phyloP scores from a whole-genome alignment of 768 basidiomycete genomes.

The Clitopilus passeckerianus region DNA sequence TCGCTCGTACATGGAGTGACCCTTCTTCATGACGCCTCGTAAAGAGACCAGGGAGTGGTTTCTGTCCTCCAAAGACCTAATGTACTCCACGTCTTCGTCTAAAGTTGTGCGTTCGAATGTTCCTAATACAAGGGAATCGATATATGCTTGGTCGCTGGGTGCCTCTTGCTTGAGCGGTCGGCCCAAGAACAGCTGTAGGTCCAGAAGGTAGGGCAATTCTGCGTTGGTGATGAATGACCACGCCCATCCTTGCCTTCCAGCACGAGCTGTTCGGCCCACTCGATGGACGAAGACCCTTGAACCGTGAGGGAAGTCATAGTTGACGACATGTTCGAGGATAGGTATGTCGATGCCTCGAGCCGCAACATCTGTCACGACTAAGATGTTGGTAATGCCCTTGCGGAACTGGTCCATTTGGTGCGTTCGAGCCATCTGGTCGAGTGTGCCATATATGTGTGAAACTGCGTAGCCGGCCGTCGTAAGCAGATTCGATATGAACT shows the following conservation, averaged over 20 bases:
- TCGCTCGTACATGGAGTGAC: conserved; percentile 91
- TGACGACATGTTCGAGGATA: conserved; percentile 92
- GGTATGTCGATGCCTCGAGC: conserved; percentile 99
- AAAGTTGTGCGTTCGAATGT: conserved; percentile 74
- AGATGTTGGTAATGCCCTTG: conserved; percentile 67
- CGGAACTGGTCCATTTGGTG: conserved; percentile 92
- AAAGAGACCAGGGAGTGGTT: conserved; percentile 63
- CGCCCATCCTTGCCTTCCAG: conserved; percentile 92
- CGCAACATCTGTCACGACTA: conserved; percentile 97
- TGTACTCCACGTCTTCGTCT: conserved; percentile 82
- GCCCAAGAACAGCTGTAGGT: conserved; percentile 89
- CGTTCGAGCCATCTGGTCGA: conserved; percentile 87
- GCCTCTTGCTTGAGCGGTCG: conserved; percentile 64
- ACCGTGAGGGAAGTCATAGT: conserved; percentile 97
- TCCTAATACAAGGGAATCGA: conserved; percentile 73
- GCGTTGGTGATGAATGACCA: conserved; percentile 88
- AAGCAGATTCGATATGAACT: conserved; percentile 81
- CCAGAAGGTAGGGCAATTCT: conserved; percentile 88
- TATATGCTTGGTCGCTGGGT: conserved; percentile 56
- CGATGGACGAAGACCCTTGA: conserved; percentile 93
- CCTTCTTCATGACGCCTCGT: conserved; percentile 80
- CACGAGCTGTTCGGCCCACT: conserved; percentile 94
- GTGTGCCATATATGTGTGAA: conserved; percentile 92
- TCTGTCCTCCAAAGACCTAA: conserved; percentile 57
- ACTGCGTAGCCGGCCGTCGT: conserved; percentile 79